These are phyloP conservation scores for Picea mariana DNA, from an alignment of 83 land plant genomes.

Conservation along the genomic window DNA sequence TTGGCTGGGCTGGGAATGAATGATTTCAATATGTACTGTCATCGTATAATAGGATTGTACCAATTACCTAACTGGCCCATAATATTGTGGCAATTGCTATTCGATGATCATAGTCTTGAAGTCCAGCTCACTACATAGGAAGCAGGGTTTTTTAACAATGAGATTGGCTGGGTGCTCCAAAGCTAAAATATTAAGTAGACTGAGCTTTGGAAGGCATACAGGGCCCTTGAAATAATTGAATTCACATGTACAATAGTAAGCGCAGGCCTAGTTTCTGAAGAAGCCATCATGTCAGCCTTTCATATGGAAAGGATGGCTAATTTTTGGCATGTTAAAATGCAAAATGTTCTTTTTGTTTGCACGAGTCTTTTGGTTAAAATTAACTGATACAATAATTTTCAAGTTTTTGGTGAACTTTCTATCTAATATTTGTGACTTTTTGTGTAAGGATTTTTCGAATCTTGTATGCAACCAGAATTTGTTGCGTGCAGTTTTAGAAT, in stretches of 20 bases:
- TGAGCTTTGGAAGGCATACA: constrained; percentile 5
- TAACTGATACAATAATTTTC: background rate
- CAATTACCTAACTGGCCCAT: constrained; percentile 1
- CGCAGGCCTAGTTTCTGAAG: background rate
- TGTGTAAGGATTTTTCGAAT: background rate
- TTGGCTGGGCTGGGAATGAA: constrained; percentile 8
- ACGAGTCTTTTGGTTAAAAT: background rate
- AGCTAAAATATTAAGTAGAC: constrained; percentile 6
- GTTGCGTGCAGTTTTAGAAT: constrained; percentile 1
- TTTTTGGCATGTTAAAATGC: constrained; percentile 1
- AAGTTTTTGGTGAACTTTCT: background rate
- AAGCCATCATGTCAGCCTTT: background rate
- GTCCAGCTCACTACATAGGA: constrained; percentile 11
- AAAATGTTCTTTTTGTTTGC: background rate
- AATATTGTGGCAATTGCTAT: background rate
- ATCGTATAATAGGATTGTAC: background rate
- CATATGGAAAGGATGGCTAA: background rate
- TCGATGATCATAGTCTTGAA: background rate
- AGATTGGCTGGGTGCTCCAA: background rate
- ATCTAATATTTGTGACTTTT: background rate
- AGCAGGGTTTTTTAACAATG: background rate
- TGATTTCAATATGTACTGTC: background rate
- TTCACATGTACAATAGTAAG: constrained; percentile 5
- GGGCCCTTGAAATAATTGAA: constrained; percentile 5
- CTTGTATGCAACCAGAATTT: background rate